Conservation (phyloP, 805 yeast genomes). For the Grigorovia jiainica region DNA sequence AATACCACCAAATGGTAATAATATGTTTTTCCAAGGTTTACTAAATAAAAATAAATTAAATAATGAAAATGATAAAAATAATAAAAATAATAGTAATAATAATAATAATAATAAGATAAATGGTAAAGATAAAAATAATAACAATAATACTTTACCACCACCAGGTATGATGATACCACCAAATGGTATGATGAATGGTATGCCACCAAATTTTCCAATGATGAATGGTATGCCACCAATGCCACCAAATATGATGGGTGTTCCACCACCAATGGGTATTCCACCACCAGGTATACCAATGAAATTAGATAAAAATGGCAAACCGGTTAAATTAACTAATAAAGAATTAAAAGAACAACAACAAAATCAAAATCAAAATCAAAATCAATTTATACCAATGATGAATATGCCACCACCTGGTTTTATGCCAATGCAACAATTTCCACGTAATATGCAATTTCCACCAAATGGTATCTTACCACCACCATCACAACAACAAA, state of each 20-base stretch:
- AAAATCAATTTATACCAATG: slow-evolving; percentile 19
- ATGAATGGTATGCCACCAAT: slow-evolving; percentile 3
- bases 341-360: slow-evolving; percentile 4
- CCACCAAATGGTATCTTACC: slow-evolving; percentile 1
- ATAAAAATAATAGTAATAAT: neutral
- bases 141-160: slow-evolving; percentile 4
- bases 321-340: slow-evolving; percentile 7
- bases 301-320: neutral
- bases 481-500: slow-evolving; percentile 1
- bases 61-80: slow-evolving; percentile 1
- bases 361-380: slow-evolving; percentile 3
- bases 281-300: slow-evolving; percentile 6
- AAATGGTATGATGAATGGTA: slow-evolving; percentile 5
- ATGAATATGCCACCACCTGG: slow-evolving; percentile 25
- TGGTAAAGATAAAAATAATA: neutral
- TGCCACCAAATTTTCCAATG: slow-evolving; percentile 9
- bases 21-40: slow-evolving; percentile 25
- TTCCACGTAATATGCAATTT: slow-evolving; percentile 12
- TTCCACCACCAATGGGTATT: slow-evolving; percentile 11
- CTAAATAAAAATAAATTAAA: slow-evolving; percentile 20
- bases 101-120: neutral
- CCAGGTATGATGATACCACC: slow-evolving; percentile 7
- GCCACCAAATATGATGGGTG: slow-evolving; percentile 17
- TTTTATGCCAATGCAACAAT: slow-evolving; percentile 20
- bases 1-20: slow-evolving; percentile 9